phyloP scores from a whole-genome alignment of 1,139 yeast species.

The Saccharomyces hybrid region DNA sequence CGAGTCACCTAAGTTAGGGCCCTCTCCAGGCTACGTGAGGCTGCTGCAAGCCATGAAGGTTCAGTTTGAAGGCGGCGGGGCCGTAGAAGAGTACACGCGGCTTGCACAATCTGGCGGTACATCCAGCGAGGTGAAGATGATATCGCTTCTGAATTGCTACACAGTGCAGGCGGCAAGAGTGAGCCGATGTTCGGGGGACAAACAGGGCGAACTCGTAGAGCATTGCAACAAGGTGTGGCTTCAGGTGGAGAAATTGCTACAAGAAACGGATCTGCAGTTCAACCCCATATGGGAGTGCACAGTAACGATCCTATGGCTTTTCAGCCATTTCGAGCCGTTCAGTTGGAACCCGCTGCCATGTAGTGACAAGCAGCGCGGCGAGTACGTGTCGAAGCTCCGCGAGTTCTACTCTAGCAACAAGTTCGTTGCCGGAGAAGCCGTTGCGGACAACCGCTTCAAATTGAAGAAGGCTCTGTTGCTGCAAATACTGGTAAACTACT shows the following conservation, averaged over 20 bases:
- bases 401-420: constrained; percentile 21
- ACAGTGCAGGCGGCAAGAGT: constrained; percentile 11
- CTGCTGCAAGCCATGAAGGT: neutral
- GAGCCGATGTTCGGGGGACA: neutral
- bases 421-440: constrained; percentile 2
- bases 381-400: constrained; percentile 16
- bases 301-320: constrained; percentile 23
- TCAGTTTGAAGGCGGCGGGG: neutral
- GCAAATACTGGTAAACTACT: constrained; percentile 24
- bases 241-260: constrained; percentile 11
- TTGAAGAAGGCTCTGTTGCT: constrained; percentile 24
- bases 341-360: constrained; percentile 24
- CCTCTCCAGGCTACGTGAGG: neutral
- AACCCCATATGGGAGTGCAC: constrained; percentile 27
- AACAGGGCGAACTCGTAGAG: neutral
- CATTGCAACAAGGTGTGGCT: constrained; percentile 15
- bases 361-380: constrained; percentile 17
- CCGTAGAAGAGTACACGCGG: neutral
- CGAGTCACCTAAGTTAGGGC: neutral
- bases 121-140: constrained; percentile 17
- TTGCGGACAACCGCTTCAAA: constrained; percentile 5
- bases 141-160: constrained; percentile 22
- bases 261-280: constrained; percentile 11
- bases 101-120: neutral
- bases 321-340: constrained; percentile 28